Base-by-base conservation (phyloP, 768 basidiomycete genomes). In the Lepiota subincarnata region DNA sequence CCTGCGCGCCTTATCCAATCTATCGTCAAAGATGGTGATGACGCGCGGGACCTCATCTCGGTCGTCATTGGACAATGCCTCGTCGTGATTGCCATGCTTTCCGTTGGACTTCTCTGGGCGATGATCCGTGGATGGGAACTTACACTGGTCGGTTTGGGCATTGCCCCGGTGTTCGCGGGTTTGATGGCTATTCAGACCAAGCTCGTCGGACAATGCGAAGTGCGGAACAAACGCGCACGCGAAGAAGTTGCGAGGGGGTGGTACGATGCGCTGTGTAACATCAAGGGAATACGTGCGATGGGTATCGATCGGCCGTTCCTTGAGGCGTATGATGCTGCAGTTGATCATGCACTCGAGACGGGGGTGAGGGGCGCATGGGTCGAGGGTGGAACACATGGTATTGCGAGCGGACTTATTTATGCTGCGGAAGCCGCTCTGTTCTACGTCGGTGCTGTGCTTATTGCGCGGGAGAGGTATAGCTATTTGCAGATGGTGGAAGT, bases 401-500 rank as follows among this genome's bases (percentile, higher is more conserved):
- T 92, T 16, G 81, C 87, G 1, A 87, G 82, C 52, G 86, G 86
- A 0, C 74, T 98, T 55, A 92, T 95, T 48, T 94, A 97, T 65
- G 76, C 92, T 18, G 84, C 91, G 0, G 90, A 98, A 68, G 96
- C 92, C 0, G 73, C 98, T 14, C 75, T 99, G 47, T 95, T 97
- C 72, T 96, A 89, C 62, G 86, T 93, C 47, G 91, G 93, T 39
- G 89, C 92, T 0, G 72, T 91, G n/a, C 78, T 98, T 56, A 83
- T 98, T 50, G 78, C 84, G 3, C 74, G 77, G 1, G 93, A 91
- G 7, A 83, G 80, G 18, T 96, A 96, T 68, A 81, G 82, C 7
- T 98, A 95, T 66, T 78, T 88, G 55, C 84, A 86, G 62, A 91
- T 97, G 89, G 80, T 96, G 28, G 83, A 95, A 68, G 89, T 91